Conservation (phyloP, 345 rosid genomes). For the Excoecaria agallocha region DNA sequence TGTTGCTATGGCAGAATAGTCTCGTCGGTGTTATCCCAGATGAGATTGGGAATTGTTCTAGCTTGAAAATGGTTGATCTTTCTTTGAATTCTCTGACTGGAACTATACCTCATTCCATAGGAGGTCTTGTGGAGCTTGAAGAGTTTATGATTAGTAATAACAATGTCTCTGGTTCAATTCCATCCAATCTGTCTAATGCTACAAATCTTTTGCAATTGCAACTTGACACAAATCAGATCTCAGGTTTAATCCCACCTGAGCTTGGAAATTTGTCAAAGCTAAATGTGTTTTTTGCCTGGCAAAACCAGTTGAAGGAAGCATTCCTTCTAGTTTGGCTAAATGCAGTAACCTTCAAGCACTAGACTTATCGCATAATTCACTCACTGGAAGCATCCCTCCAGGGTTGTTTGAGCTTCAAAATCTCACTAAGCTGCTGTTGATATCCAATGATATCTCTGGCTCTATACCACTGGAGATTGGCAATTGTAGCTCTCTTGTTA, state of each 20-base stretch:
- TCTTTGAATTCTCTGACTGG: constrained; percentile 87
- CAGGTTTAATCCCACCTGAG: constrained; percentile 81
- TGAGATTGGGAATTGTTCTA: constrained; percentile 79
- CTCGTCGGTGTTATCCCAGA: constrained; percentile 77
- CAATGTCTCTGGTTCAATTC: constrained; percentile 82
- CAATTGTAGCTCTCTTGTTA: constrained; percentile 61
- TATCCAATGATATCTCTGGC: constrained; percentile 73
- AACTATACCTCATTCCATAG: constrained; percentile 58
- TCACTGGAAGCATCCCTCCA: constrained; percentile 74
- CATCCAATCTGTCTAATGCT: constrained; percentile 59
- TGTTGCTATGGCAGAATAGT: constrained; percentile 77
- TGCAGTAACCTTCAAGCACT: constrained; percentile 65
- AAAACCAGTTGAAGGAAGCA: constrained; percentile 91
- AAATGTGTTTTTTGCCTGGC: constrained; percentile 77
- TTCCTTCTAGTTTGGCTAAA: constrained; percentile 63
- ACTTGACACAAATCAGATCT: constrained; percentile 76
- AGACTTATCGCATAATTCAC: constrained; percentile 76
- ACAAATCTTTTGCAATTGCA: constrained; percentile 68
- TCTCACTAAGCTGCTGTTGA: constrained; percentile 73
- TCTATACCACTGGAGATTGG: constrained; percentile 68
- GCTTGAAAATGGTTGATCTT: constrained; percentile 65
- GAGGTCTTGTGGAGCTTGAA: constrained; percentile 55
- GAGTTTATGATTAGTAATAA: constrained; percentile 89
- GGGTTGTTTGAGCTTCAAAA: constrained; percentile 71
- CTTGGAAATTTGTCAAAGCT: constrained; percentile 63